Conservation (phyloP, 495 filamentous ascomycete genomes). For the Xylaria telfairii region DNA sequence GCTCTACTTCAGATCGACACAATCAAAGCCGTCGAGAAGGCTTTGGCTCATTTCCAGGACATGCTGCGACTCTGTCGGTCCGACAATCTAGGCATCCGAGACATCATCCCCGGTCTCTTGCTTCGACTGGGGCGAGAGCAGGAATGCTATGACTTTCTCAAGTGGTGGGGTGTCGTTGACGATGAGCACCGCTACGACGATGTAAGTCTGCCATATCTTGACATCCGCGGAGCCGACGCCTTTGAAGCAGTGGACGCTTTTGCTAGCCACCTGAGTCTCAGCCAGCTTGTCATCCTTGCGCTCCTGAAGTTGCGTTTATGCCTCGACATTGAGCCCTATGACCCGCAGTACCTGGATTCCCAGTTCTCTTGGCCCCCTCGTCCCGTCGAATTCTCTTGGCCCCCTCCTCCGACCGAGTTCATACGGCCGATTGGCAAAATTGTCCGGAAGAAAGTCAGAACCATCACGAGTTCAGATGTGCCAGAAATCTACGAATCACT, state of each 20-base stretch:
- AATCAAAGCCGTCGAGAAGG: conserved; percentile 36
- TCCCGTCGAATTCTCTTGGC: no score
- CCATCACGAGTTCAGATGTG: not conserved
- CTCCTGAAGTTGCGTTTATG: conserved; percentile 48
- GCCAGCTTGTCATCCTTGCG: conserved; percentile 38
- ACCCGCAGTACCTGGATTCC: conserved; percentile 21
- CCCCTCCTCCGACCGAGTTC: conserved; percentile 1
- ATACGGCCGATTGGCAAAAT: conserved; percentile 20
- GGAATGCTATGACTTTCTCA: conserved; percentile 60
- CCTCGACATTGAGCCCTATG: conserved; percentile 39
- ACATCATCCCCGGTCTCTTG: conserved; percentile 47
- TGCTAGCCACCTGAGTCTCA: conserved; percentile 30
- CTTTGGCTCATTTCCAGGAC: conserved; percentile 45
- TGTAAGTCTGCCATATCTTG: conserved; percentile 35
- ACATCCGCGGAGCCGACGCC: conserved; percentile 43
- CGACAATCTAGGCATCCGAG: conserved; percentile 53
- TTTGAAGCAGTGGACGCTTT: conserved; percentile 41
- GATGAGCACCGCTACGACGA: not conserved
- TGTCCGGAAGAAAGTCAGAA: conserved; percentile 18
- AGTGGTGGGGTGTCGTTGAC: conserved; percentile 35
- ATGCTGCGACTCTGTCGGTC: conserved; percentile 49
- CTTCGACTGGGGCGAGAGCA: conserved; percentile 57
- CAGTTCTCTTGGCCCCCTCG: not conserved
- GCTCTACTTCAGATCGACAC: conserved; percentile 42
- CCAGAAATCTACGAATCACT: conserved; percentile 22